These are phyloP conservation scores for Trifolium dubium DNA, from an alignment of 306 rosid species.

Conservation along the genomic window DNA sequence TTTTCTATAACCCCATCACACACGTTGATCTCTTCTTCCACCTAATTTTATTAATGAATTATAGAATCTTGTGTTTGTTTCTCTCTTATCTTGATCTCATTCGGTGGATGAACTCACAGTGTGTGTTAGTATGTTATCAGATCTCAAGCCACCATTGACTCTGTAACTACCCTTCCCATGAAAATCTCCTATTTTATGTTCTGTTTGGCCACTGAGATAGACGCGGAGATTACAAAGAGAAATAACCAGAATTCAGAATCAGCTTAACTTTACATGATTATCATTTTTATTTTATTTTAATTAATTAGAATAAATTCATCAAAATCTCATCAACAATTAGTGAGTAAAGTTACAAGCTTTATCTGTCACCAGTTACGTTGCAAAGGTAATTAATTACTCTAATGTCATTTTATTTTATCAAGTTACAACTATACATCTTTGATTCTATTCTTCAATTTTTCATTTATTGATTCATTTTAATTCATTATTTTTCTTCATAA, in stretches of 20 bases:
- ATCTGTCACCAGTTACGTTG: slow-evolving; percentile 35
- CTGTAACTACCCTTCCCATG: slow-evolving; percentile 40
- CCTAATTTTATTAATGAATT: not conserved
- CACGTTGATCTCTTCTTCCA: slow-evolving; percentile 14
- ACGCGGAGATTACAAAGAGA: slow-evolving; percentile 42
- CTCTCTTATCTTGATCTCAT: slow-evolving; percentile 24
- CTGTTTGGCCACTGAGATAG: not conserved
- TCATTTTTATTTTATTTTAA: not conserved
- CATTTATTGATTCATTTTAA: not conserved
- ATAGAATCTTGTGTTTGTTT: not conserved
- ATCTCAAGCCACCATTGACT: slow-evolving; percentile 49
- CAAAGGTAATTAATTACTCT: slow-evolving; percentile 35
- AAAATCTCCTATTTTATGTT: slow-evolving; percentile 44
- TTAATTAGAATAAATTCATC: slow-evolving; percentile 22
- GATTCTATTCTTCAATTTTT: slow-evolving; percentile 36
- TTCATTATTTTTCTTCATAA: not conserved
- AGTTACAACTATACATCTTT: not conserved
- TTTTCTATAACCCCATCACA: not conserved
- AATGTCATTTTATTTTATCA: slow-evolving; percentile 7
- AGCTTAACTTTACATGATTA: not conserved
- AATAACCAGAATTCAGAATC: slow-evolving; percentile 1
- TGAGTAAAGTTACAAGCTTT: slow-evolving; percentile 30
- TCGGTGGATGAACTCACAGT: not conserved
- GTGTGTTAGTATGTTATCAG: slow-evolving; percentile 28
- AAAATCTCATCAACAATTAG: slow-evolving; percentile 35